Conservation (phyloP, 2,329 filamentous ascomycete genomes). For the Aspergillus luchuensis region DNA sequence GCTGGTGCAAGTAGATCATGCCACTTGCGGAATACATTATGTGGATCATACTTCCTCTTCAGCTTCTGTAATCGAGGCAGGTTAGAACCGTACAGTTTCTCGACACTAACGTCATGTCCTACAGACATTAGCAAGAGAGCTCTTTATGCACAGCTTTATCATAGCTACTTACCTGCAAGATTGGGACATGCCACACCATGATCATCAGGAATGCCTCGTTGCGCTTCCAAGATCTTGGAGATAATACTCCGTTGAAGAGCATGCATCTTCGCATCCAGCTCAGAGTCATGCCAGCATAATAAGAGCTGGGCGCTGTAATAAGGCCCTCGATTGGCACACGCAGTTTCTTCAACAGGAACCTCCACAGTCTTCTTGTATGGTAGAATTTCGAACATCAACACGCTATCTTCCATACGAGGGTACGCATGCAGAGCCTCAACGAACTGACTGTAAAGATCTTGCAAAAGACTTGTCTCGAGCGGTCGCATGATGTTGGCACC, state of each 20-base stretch:
- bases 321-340: slow-evolving; percentile 13
- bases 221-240: not conserved
- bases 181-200: slow-evolving; percentile 6
- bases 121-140: not conserved
- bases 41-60: slow-evolving; percentile 21
- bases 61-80: slow-evolving; percentile 11
- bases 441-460: slow-evolving; percentile 7
- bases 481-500: slow-evolving; percentile 8
- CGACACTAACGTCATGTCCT: slow-evolving; percentile 12
- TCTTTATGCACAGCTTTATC: not conserved
- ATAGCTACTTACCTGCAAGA: slow-evolving; percentile 10
- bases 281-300: slow-evolving; percentile 13
- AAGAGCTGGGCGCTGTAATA: slow-evolving; percentile 12
- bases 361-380: slow-evolving; percentile 9
- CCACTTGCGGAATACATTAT: slow-evolving; percentile 20
- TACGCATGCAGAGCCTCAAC: slow-evolving; percentile 1
- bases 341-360: slow-evolving; percentile 12
- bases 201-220: not conserved
- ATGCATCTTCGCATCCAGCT: slow-evolving; percentile 2
- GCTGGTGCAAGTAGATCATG: slow-evolving; percentile 1
- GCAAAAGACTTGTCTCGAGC: not conserved
- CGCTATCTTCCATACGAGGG: slow-evolving; percentile 10
- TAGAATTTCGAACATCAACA: slow-evolving; percentile 12
- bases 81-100: slow-evolving; percentile 8
- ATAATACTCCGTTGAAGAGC: not conserved